A percentile compares a stretch with the other conserved stretches of the same genome.
These are phyloP conservation scores for Xeromyces bisporus DNA, from an alignment of 495 filamentous ascomycete genomes.

Conservation along the genomic window DNA sequence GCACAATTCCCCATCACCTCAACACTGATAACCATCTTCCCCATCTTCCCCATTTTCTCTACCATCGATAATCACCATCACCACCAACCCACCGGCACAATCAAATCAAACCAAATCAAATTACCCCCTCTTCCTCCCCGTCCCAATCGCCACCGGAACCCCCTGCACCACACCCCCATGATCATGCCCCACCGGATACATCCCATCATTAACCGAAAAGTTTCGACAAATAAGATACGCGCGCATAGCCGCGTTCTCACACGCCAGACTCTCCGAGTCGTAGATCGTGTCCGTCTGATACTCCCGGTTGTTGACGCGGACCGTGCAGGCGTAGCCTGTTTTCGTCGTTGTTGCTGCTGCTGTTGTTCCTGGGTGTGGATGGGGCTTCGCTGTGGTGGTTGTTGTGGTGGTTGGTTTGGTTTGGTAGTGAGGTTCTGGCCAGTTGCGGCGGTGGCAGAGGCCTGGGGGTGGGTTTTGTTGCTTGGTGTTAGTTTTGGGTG, in stretches of 20 bases:
- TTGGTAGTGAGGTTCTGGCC: conserved; percentile 86
- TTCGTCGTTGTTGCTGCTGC: conserved; percentile 17
- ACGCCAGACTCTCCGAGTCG: conserved; percentile 63
- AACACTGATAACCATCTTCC: too few relatives aligned
- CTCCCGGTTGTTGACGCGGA: conserved; percentile 90
- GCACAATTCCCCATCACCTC: too few relatives aligned
- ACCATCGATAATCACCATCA: too few relatives aligned
- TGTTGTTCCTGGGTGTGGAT: too few relatives aligned
- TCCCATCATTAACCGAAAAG: conserved; percentile 95
- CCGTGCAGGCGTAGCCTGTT: conserved; percentile 73
- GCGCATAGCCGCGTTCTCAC: conserved; percentile 89
- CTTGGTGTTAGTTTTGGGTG: background rate
- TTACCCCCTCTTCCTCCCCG: conserved; percentile 28
- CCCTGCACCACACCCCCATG: conserved; percentile 69
- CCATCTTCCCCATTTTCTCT: too few relatives aligned
- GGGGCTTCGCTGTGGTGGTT: too few relatives aligned
- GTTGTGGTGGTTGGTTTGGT: conserved; percentile 32
- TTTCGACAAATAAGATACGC: conserved; percentile 97
- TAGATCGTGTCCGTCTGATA: conserved; percentile 85
- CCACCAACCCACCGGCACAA: too few relatives aligned
- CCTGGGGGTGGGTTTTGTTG: conserved; percentile 33
- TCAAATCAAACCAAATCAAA: too few relatives aligned
- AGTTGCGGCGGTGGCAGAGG: conserved; percentile 88
- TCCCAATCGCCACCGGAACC: conserved; percentile 57
- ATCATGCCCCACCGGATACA: conserved; percentile 59